A percentile compares a stretch with the other conserved stretches of the same genome.
These are phyloP conservation scores for Cladosporium sp. DNA, from an alignment of 2,329 filamentous ascomycete genomes.

Conservation along the genomic window DNA sequence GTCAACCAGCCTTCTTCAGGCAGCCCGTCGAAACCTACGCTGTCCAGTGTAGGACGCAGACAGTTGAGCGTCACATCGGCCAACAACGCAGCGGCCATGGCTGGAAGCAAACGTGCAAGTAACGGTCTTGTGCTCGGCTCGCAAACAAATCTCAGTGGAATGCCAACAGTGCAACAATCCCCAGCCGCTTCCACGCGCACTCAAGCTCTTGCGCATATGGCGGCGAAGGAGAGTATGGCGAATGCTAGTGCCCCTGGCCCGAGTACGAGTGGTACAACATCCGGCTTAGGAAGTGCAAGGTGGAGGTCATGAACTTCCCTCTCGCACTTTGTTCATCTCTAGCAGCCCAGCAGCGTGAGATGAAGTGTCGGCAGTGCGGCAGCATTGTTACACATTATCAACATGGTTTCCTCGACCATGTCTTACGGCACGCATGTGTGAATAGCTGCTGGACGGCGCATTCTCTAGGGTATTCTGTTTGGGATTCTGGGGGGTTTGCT, in stretches of 20 bases:
- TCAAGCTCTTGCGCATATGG: constrained; percentile 20
- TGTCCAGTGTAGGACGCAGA: constrained; percentile 15
- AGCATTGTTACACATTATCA: too few relatives aligned
- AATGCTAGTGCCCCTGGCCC: constrained; percentile 12
- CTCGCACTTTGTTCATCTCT: too few relatives aligned
- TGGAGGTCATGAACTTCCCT: constrained; percentile 3
- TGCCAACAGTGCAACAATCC: constrained; percentile 8
- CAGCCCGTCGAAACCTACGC: constrained; percentile 8
- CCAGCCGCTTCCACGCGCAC: background rate
- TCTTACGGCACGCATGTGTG: background rate
- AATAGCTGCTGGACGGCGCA: constrained; percentile 9
- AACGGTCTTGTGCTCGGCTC: constrained; percentile 20
- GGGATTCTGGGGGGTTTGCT: too few relatives aligned
- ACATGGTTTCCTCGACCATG: too few relatives aligned
- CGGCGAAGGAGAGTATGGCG: constrained; percentile 25
- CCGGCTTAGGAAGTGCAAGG: constrained; percentile 4
- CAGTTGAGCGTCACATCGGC: constrained; percentile 21
- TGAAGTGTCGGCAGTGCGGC: too few relatives aligned
- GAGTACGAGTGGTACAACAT: background rate
- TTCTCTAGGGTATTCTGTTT: background rate
- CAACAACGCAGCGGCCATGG: constrained; percentile 18
- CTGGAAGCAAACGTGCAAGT: constrained; percentile 24
- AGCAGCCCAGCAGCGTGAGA: too few relatives aligned
- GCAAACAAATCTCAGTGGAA: background rate
- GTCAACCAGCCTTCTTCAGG: background rate